phyloP scores from a whole-genome alignment of 2,329 filamentous ascomycete species.

The Colletotrichum eleusines region DNA sequence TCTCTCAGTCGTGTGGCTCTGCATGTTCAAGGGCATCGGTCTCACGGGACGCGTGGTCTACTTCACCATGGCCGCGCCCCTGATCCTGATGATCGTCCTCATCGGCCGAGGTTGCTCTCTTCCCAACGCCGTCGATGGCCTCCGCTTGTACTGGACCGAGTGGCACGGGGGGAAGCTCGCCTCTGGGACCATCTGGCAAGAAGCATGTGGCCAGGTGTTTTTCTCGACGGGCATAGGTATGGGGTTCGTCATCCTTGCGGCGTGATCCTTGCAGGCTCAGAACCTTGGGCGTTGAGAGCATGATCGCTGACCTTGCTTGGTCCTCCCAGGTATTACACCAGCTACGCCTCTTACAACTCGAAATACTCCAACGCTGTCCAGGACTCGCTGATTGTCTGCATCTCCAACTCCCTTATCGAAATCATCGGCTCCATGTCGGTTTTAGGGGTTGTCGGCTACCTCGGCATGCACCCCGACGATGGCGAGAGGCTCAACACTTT shows the following conservation, averaged over 20 bases:
- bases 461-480: conserved; percentile 49
- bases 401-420: conserved; percentile 65
- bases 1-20: conserved; percentile 65
- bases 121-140: conserved; percentile 62
- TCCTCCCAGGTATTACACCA: conserved; percentile 68
- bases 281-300: conserved; percentile 48
- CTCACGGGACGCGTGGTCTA: conserved; percentile 67
- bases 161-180: conserved; percentile 60
- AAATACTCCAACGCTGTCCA: conserved; percentile 65
- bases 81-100: conserved; percentile 64
- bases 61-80: conserved; percentile 67
- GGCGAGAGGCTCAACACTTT: conserved; percentile 60
- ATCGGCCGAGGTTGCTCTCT: conserved; percentile 63
- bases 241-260: not conserved
- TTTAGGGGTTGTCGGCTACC: conserved; percentile 64
- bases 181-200: conserved; percentile 64
- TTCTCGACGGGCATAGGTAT: conserved; percentile 45
- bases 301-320: conserved; percentile 46
- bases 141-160: conserved; percentile 54
- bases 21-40: conserved; percentile 67
- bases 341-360: conserved; percentile 67
- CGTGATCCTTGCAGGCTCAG: not conserved
- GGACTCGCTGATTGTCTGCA: conserved; percentile 65
- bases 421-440: conserved; percentile 56
- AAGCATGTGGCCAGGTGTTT: conserved; percentile 61